Percentiles rank a stretch among this genome's conserved stretches.
phyloP scores from a whole-genome alignment of 192 early-diverging fungal species.

The Backusella morwellensis region DNA sequence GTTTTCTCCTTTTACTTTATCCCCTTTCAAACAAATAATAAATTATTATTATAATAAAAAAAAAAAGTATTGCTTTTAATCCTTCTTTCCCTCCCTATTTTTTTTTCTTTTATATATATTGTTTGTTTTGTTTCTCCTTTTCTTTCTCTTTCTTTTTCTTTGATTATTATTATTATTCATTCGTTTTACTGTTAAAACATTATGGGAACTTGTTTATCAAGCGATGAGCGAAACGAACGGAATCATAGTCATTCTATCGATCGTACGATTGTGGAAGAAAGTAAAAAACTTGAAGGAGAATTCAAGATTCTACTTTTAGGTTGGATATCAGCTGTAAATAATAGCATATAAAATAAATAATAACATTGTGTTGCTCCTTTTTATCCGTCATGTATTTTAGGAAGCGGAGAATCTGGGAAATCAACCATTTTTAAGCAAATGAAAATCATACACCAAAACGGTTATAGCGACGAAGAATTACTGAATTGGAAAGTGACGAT shows the following conservation, averaged over 20 bases:
- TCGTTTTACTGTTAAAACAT: neutral
- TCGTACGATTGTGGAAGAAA: slow-evolving; percentile 61
- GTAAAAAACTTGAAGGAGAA: slow-evolving; percentile 58
- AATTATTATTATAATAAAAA: neutral
- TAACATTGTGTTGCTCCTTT: neutral
- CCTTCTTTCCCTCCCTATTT: neutral
- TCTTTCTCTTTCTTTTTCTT: neutral
- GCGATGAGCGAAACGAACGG: slow-evolving; percentile 55
- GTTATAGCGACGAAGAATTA: slow-evolving; percentile 83
- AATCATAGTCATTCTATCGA: slow-evolving; percentile 58
- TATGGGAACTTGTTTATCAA: slow-evolving; percentile 70
- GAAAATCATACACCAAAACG: slow-evolving; percentile 96
- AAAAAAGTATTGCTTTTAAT: slow-evolving; percentile 1
- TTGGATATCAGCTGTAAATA: slow-evolving; percentile 19
- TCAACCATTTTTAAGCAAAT: slow-evolving; percentile 98
- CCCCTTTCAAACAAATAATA: slow-evolving; percentile 4
- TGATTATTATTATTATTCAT: neutral
- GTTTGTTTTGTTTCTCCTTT: neutral
- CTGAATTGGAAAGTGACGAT: slow-evolving; percentile 73
- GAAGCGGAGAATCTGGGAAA: slow-evolving; percentile 93
- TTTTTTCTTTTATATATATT: neutral
- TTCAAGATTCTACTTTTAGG: slow-evolving; percentile 75
- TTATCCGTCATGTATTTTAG: slow-evolving; percentile 32
- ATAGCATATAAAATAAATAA: neutral
- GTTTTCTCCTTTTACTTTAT: slow-evolving; percentile 8